phyloP scores from a whole-genome alignment of 2,329 filamentous ascomycete species.

The Aciculosporium take region DNA sequence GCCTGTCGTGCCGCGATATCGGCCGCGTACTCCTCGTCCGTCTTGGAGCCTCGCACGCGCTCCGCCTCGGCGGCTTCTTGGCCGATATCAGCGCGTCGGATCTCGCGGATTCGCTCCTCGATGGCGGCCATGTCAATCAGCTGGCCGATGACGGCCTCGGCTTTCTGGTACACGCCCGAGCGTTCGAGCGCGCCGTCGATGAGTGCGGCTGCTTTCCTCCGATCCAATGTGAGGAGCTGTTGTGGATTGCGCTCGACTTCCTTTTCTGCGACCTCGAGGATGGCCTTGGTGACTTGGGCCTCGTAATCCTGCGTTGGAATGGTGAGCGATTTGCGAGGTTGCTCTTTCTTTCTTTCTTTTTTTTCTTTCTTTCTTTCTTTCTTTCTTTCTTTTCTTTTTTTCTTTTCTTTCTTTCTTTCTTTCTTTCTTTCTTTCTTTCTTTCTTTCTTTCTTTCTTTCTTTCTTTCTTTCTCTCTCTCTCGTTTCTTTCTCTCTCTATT shows the following conservation, averaged over 20 bases:
- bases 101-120: conserved; percentile 53
- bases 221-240: conserved; percentile 58
- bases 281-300: conserved; percentile 47
- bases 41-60: conserved; percentile 50
- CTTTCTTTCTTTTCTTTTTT: not conserved
- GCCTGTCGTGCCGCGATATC: conserved; percentile 47
- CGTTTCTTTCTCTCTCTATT: no score
- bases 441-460: not conserved
- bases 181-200: conserved; percentile 68
- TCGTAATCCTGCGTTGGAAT: conserved; percentile 48
- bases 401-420: not conserved
- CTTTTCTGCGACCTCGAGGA: conserved; percentile 55
- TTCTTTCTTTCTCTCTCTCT: not conserved
- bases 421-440: not conserved
- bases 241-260: conserved; percentile 64
- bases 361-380: not conserved
- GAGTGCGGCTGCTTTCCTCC: conserved; percentile 57
- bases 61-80: conserved; percentile 54
- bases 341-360: not conserved
- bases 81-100: conserved; percentile 54
- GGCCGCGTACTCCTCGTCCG: conserved; percentile 57
- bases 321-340: no score
- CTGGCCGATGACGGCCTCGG: conserved; percentile 50
- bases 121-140: conserved; percentile 56
- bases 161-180: conserved; percentile 59